Evolutionary conservation across 495 filamentous ascomycete genomes (phyloP), one percentile per base, ranked within the genome.

Genomic region (Trichodelitschia bisporula): DNA sequence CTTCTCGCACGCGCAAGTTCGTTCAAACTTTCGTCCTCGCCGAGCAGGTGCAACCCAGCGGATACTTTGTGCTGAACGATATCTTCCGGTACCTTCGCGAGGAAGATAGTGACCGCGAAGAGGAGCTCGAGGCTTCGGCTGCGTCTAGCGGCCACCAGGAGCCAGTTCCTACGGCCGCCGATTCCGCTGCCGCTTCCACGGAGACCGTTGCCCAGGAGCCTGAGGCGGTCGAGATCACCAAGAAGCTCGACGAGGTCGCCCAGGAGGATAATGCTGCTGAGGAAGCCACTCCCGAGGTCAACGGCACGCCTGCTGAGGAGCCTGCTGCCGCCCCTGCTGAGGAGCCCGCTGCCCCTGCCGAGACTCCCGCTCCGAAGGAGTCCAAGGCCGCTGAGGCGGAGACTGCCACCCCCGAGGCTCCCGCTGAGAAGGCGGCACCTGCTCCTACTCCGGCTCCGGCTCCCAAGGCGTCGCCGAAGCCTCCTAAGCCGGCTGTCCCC

Each of bases 11-110:
- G 36, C 80, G 76, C 58, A 92, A 92, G 50, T 97, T 95, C 42
- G 69, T 77, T 9, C 86, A 97, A 60, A 93, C 86, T n/a, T 97
- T 97, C 40, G 80, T 97, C 30, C 70, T 97, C 32, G 89, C 86
- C 6, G 69, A 84, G 49, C 86, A 97, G 56, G 78, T 78, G 9
- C n/a, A n/a, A n/a, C 21, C 21, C 17, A 92, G 84, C 26, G 86
- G 86, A 30, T 97, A 95, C 57, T 97, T 90, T 41, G 86, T 97
- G 2, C 65, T 95, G 36, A 97, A 97, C 47, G 86, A 97, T 37
- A 92, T 97, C 48, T 80, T 97, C 56, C 63, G 86, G 26, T 95
- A 82, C 53, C 65, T 97, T 35, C 64, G 69, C 17, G 73, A 79
- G 25, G 72, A 77, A 33, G 68, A 72, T 20, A 84, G 90, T 34